Evolutionary conservation across 805 yeast genomes (phyloP).

Genomic region (Yamadazyma olivae): DNA sequence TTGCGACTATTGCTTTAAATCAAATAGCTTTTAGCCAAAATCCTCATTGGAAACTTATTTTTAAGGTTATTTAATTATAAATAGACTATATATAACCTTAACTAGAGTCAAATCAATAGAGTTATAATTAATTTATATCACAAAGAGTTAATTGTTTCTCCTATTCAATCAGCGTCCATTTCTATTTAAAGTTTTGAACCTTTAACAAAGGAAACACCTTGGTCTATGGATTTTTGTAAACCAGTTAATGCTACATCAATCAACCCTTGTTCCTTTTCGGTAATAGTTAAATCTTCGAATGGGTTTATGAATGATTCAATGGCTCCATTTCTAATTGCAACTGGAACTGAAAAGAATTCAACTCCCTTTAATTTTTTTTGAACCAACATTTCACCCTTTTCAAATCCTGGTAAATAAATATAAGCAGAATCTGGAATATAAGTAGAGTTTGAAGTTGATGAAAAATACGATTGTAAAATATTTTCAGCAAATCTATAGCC

Average conservation of each 20-base stretch:
- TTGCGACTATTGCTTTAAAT: too few species aligned
- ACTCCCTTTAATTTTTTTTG: slow-evolving; percentile 32
- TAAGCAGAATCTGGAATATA: slow-evolving; percentile 45
- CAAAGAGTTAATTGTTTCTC: too few species aligned
- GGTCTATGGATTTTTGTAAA: slow-evolving; percentile 35
- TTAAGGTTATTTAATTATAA: too few species aligned
- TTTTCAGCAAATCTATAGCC: slow-evolving; percentile 76
- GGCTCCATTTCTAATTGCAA: slow-evolving; percentile 36
- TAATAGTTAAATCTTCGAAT: slow-evolving; percentile 25
- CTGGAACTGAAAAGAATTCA: slow-evolving; percentile 49
- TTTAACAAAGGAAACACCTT: slow-evolving; percentile 38
- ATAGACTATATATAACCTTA: too few species aligned
- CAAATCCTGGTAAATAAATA: slow-evolving; percentile 52
- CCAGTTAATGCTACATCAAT: slow-evolving; percentile 38
- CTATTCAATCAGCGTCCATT: too few species aligned
- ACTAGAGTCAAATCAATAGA: too few species aligned
- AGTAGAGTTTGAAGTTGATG: slow-evolving; percentile 16
- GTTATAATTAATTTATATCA: too few species aligned
- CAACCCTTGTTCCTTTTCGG: slow-evolving; percentile 30
- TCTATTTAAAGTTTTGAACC: slow-evolving; percentile 8
- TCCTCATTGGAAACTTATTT: too few species aligned
- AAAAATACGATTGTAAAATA: slow-evolving; percentile 31
- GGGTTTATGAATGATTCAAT: slow-evolving; percentile 36
- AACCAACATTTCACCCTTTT: slow-evolving; percentile 44
- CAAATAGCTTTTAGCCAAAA: too few species aligned